These are phyloP conservation scores for Magnaporthiopsis rhizophila DNA, from an alignment of 2,329 filamentous ascomycete species.

Conservation along the genomic window DNA sequence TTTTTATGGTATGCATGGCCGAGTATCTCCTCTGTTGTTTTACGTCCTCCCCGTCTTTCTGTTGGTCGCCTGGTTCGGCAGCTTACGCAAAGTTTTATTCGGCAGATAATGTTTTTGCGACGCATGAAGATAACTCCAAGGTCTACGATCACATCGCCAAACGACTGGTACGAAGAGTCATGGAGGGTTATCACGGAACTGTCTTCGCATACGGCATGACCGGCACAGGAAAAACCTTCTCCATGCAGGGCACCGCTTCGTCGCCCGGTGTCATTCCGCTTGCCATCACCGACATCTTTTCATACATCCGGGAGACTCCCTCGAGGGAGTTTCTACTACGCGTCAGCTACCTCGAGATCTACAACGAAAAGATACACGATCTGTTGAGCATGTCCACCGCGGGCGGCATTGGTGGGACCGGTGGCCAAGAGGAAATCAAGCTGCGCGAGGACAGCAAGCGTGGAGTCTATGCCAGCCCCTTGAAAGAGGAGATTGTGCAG, in stretches of 20 bases:
- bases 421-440: slow-evolving; percentile 85
- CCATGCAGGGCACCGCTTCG: slow-evolving; percentile 95
- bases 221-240: slow-evolving; percentile 97
- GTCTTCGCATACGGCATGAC: slow-evolving; percentile 99
- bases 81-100: neutral
- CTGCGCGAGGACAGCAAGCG: slow-evolving; percentile 92
- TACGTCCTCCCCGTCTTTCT: neutral
- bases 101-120: slow-evolving; percentile 90
- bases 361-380: slow-evolving; percentile 97
- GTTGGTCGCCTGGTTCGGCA: neutral
- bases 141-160: slow-evolving; percentile 95
- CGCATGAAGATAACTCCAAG: slow-evolving; percentile 85
- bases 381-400: slow-evolving; percentile 68
- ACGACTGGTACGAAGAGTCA: slow-evolving; percentile 86
- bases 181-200: slow-evolving; percentile 98
- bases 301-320: slow-evolving; percentile 94
- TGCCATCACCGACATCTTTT: slow-evolving; percentile 98
- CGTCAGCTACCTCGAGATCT: slow-evolving; percentile 97
- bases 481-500: slow-evolving; percentile 98
- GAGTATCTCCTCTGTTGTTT: neutral
- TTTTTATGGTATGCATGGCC: slow-evolving; percentile 62
- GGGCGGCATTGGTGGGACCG: slow-evolving; percentile 42
- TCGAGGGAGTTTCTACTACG: slow-evolving; percentile 88
- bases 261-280: slow-evolving; percentile 95
- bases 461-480: slow-evolving; percentile 88